A percentile compares a stretch with the other conserved stretches of the same genome.
Conservation (phyloP, 805 yeast species). For the Candida khao-thaluensis region DNA sequence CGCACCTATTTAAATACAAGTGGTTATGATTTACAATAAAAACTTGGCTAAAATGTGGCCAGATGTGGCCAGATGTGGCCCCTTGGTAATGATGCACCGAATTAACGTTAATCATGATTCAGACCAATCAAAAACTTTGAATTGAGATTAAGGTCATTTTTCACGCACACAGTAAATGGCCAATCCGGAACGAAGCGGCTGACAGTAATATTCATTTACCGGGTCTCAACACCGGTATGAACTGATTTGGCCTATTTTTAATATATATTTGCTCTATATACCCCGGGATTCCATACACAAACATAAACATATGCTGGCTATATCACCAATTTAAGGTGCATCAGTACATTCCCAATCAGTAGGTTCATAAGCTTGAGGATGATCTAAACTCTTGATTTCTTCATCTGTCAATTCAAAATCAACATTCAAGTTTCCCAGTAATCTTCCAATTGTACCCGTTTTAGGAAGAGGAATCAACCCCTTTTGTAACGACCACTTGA, state of each 20-base stretch:
- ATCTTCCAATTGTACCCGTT: conserved; percentile 25
- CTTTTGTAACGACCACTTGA: conserved; percentile 49
- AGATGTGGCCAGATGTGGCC: no score
- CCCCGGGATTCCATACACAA: conserved; percentile 3
- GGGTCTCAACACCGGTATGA: conserved; percentile 5
- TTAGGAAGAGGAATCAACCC: conserved; percentile 43
- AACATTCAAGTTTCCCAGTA: conserved; percentile 24
- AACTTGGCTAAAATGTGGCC: no score
- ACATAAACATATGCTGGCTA: no score
- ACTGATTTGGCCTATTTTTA: not conserved
- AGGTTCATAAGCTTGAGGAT: conserved; percentile 56
- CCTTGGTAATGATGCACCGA: no score
- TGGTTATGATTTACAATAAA: no score
- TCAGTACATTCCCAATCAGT: conserved; percentile 77
- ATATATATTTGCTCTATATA: not conserved
- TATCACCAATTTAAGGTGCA: conserved; percentile 42
- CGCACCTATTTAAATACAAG: no score
- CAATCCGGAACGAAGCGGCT: conserved; percentile 3
- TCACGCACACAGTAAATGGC: not conserved
- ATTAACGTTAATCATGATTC: no score
- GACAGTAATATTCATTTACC: not conserved
- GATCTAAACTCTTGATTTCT: conserved; percentile 25
- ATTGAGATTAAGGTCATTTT: not conserved
- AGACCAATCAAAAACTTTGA: no score
- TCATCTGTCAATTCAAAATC: conserved; percentile 25